A percentile compares a stretch with the other conserved stretches of the same genome.
phyloP scores from a whole-genome alignment of 192 early-diverging fungal genomes.

The Thoreauomyces humboldtii region DNA sequence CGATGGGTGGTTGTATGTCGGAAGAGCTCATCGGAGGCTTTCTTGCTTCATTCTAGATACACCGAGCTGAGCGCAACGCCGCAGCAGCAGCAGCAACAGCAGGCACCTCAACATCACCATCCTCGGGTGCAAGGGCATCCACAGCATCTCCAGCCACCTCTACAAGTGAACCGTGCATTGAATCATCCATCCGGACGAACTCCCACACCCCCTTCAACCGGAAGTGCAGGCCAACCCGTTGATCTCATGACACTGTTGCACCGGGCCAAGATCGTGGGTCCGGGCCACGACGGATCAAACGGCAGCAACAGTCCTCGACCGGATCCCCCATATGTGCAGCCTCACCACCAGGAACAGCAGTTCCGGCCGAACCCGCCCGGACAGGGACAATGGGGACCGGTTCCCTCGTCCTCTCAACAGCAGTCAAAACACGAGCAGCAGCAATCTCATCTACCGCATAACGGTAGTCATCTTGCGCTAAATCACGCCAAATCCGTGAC shows the following conservation, averaged over 20 bases:
- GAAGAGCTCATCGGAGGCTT: background rate
- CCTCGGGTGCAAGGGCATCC: no score
- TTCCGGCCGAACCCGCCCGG: background rate
- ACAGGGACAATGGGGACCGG: no score
- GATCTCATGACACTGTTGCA: conserved; percentile 29
- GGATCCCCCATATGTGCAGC: background rate
- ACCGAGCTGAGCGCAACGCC: background rate
- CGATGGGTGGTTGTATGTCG: no score
- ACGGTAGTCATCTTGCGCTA: no score
- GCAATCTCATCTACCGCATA: no score
- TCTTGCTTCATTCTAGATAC: background rate
- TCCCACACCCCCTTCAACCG: conserved; percentile 4
- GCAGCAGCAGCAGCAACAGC: background rate
- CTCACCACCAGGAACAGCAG: background rate
- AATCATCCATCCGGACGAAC: background rate
- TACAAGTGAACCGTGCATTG: no score
- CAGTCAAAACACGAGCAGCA: no score
- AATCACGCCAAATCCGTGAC: no score
- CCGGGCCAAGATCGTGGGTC: conserved; percentile 13
- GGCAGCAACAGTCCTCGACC: background rate
- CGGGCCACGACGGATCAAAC: no score
- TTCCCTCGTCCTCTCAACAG: no score
- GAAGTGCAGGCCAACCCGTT: conserved; percentile 19
- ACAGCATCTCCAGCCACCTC: no score
- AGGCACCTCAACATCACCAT: conserved; percentile 1